Evolutionary conservation across 495 filamentous ascomycete species (phyloP).

Genomic region (Talaromyces borbonicus): DNA sequence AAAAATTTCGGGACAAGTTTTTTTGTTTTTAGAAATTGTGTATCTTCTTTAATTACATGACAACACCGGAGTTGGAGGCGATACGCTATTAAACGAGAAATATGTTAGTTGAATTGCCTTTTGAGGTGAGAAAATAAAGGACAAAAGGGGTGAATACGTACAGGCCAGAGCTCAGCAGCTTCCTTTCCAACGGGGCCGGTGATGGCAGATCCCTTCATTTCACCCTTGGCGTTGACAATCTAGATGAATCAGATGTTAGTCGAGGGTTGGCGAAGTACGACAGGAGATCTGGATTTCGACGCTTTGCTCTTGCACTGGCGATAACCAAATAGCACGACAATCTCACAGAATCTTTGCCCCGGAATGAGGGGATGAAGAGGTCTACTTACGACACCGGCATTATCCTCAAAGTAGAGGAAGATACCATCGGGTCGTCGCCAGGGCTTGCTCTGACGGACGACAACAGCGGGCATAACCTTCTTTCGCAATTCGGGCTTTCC

Average conservation of each 20-base stretch:
- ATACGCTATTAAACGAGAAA: slow-evolving; percentile 62
- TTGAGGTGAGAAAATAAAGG: no score
- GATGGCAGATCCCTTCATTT: slow-evolving; percentile 99
- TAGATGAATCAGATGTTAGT: slow-evolving; percentile 30
- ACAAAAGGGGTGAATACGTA: slow-evolving; percentile 35
- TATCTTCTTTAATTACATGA: slow-evolving; percentile 63
- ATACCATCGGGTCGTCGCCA: slow-evolving; percentile 97
- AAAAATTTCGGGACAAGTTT: no score
- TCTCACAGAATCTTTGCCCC: neutral
- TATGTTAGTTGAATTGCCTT: slow-evolving; percentile 7
- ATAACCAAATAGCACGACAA: no score
- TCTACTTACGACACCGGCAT: slow-evolving; percentile 87
- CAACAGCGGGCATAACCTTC: slow-evolving; percentile 99
- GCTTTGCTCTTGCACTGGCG: neutral
- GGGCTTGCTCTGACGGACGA: slow-evolving; percentile 97
- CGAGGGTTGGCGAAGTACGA: no score
- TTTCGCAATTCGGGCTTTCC: slow-evolving; percentile 98
- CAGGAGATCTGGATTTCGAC: neutral
- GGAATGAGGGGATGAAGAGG: neutral
- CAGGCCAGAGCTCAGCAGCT: slow-evolving; percentile 98
- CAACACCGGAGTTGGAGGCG: slow-evolving; percentile 98
- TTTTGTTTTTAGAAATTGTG: slow-evolving; percentile 4
- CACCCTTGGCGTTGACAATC: slow-evolving; percentile 99
- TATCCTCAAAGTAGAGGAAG: slow-evolving; percentile 99
- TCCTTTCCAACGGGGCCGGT: slow-evolving; percentile 99